Conservation (phyloP, 768 basidiomycete genomes). For the Lactifluus pinguis region DNA sequence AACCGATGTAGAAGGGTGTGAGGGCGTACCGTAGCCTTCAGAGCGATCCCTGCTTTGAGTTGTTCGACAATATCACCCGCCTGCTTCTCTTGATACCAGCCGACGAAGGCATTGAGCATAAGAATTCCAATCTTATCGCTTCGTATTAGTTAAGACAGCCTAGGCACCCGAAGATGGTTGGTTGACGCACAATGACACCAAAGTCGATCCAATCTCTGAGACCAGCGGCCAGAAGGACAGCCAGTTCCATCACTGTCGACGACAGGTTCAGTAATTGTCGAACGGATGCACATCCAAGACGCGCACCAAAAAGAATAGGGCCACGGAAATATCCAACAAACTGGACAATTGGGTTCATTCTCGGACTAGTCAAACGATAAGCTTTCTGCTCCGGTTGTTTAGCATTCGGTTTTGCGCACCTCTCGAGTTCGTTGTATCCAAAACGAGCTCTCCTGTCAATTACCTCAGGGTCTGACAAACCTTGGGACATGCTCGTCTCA, state of each 20-base stretch:
- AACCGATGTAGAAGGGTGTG: neutral
- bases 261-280: neutral
- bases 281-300: neutral
- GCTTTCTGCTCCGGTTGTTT: neutral
- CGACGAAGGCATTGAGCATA: conserved; percentile 35
- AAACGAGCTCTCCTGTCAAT: conserved; percentile 26
- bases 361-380: conserved; percentile 23
- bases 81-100: conserved; percentile 42
- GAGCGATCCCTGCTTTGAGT: conserved; percentile 40
- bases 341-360: conserved; percentile 36
- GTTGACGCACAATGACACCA: conserved; percentile 35
- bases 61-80: conserved; percentile 41
- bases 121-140: conserved; percentile 31
- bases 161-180: neutral
- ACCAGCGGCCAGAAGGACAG: conserved; percentile 37
- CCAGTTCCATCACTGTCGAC: conserved; percentile 35
- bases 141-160: neutral
- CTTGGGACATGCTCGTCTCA: conserved; percentile 31
- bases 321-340: conserved; percentile 38
- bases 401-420: conserved; percentile 19
- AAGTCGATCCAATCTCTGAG: conserved; percentile 41
- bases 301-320: conserved; percentile 29
- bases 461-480: conserved; percentile 29
- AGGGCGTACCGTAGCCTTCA: conserved; percentile 27
- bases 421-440: conserved; percentile 38